A percentile compares a stretch with the other conserved stretches of the same genome.
Conservation (phyloP, 1,284 basidiomycete species). For the Cryptococcus wingfieldii region DNA sequence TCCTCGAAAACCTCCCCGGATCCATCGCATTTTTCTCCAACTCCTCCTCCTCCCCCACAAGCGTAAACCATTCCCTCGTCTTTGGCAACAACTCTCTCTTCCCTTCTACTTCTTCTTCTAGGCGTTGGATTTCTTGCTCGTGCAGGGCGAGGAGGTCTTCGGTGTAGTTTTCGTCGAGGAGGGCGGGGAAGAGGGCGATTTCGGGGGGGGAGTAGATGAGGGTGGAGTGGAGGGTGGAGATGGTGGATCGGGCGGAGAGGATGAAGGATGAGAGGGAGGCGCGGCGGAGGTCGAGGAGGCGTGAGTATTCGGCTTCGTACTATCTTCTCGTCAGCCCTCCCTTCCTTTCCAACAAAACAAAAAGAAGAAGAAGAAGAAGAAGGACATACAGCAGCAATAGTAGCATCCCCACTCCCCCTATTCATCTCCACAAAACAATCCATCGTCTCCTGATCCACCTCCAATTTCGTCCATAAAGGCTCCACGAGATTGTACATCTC, state of each 20-base stretch:
- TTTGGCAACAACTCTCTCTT: constrained; percentile 72
- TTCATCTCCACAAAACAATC: constrained; percentile 46
- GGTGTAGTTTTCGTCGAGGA: constrained; percentile 80
- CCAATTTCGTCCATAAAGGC: constrained; percentile 43
- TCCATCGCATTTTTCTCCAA: constrained; percentile 55
- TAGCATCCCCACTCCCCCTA: constrained; percentile 38
- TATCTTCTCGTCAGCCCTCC: neutral
- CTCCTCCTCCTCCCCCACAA: constrained; percentile 87
- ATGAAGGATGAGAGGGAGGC: constrained; percentile 86
- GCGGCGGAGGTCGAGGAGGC: constrained; percentile 83
- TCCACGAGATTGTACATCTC: constrained; percentile 45
- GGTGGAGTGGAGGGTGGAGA: constrained; percentile 76
- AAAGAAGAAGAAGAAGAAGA: neutral
- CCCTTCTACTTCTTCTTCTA: constrained; percentile 72
- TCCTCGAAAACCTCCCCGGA: constrained; percentile 45
- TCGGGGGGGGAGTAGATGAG: constrained; percentile 81
- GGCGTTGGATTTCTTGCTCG: constrained; percentile 75
- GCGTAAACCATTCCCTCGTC: constrained; percentile 83
- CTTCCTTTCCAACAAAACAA: neutral
- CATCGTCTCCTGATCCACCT: constrained; percentile 39
- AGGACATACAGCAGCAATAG: constrained; percentile 39
- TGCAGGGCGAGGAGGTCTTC: constrained; percentile 84
- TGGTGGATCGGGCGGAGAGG: constrained; percentile 72
- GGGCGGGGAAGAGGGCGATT: constrained; percentile 70
- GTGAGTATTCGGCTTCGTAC: constrained; percentile 62